Conservation (phyloP, 169 alveolate species). For the Babesia ovis region DNA sequence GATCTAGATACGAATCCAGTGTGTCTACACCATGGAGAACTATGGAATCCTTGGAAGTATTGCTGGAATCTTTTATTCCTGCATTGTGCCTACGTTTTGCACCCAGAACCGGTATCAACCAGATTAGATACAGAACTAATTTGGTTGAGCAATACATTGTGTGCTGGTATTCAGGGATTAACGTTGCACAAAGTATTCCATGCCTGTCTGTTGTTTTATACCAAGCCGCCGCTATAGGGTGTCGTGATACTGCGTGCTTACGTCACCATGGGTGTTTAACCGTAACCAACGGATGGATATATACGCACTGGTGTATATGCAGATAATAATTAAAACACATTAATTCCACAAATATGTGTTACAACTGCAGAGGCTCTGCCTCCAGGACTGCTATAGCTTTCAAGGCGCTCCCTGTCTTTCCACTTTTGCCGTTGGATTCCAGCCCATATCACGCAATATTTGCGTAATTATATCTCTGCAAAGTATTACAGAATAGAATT, state of each 20-base stretch:
- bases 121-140: neutral
- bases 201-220: neutral
- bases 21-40: neutral
- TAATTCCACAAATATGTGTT: neutral
- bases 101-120: neutral
- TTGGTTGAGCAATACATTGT: conserved; percentile 1
- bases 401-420: neutral
- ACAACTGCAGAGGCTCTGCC: neutral
- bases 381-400: neutral
- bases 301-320: neutral
- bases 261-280: no score
- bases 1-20: neutral
- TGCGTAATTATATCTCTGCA: no score
- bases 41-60: conserved; percentile 11
- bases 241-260: no score
- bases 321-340: neutral
- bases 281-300: no score
- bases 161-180: neutral
- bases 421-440: neutral
- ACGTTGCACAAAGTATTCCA: neutral
- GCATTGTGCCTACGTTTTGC: neutral
- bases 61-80: neutral
- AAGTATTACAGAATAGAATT: neutral
- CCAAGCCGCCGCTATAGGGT: neutral
- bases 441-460: neutral